phyloP scores from a whole-genome alignment of 2,329 filamentous ascomycete genomes.

The Xylariaceae sp. region DNA sequence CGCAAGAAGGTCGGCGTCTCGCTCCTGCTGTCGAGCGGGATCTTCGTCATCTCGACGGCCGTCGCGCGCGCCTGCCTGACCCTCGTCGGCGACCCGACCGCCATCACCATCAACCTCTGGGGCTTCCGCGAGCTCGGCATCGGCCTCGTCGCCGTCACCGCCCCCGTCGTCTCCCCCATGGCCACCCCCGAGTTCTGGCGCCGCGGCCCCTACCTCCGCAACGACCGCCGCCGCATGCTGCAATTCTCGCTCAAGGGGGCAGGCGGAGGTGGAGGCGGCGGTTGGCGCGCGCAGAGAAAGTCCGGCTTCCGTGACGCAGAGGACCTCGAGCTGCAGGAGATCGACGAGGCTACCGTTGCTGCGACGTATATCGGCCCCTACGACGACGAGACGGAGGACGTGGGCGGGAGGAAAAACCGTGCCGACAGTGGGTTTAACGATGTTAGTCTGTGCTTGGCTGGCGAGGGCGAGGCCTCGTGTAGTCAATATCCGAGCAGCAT shows the following conservation, averaged over 20 bases:
- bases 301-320: not conserved
- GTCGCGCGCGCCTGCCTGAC: conserved; percentile 16
- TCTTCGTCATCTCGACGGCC: conserved; percentile 21
- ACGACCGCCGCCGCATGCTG: conserved; percentile 2
- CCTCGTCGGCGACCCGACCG: conserved; percentile 12
- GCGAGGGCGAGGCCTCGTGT: no score
- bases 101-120: conserved; percentile 20
- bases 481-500: no score
- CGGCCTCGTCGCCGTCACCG: conserved; percentile 4
- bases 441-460: no score
- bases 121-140: conserved; percentile 10
- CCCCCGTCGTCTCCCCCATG: conserved; percentile 4
- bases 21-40: conserved; percentile 17
- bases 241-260: not conserved
- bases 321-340: not conserved
- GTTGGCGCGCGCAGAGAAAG: no score
- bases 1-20: conserved; percentile 8
- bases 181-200: conserved; percentile 7
- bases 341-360: not conserved
- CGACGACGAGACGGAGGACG: not conserved
- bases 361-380: not conserved
- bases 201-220: conserved; percentile 1
- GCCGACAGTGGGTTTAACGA: no score
- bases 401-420: no score
- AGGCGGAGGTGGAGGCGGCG: no score